Evolutionary conservation across 2,329 filamentous ascomycete genomes (phyloP).

Genomic region (Madurella mycetomatis): DNA sequence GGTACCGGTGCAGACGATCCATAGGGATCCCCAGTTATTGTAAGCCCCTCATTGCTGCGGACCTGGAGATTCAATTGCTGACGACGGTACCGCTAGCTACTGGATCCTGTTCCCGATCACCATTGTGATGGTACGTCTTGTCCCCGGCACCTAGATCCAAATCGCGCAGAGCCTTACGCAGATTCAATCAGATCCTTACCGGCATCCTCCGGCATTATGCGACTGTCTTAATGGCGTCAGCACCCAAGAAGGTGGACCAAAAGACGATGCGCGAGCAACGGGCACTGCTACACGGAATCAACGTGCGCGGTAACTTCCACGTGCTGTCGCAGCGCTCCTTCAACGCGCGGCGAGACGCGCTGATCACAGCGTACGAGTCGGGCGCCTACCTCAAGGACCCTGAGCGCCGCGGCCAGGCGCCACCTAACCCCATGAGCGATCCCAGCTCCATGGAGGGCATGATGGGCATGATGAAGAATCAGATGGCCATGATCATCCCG

Average conservation of each 20-base stretch:
- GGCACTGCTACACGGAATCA: conserved; percentile 75
- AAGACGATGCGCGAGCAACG: conserved; percentile 81
- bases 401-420: conserved; percentile 77
- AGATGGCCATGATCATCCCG: conserved; percentile 99
- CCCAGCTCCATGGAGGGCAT: conserved; percentile 98
- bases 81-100: conserved; percentile 59
- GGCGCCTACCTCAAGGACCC: conserved; percentile 89
- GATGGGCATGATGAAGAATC: conserved; percentile 99
- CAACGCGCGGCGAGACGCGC: conserved; percentile 70
- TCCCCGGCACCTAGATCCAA: not conserved
- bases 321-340: conserved; percentile 76
- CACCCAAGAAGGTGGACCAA: conserved; percentile 77
- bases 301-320: conserved; percentile 76
- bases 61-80: not conserved
- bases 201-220: conserved; percentile 96
- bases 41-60: conserved; percentile 44
- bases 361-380: conserved; percentile 76
- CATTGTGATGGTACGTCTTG: conserved; percentile 73
- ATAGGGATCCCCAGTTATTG: conserved; percentile 97
- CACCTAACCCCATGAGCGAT: conserved; percentile 91
- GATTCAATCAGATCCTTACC: conserved; percentile 65
- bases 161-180: conserved; percentile 4
- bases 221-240: conserved; percentile 78
- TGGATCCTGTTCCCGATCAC: conserved; percentile 99
- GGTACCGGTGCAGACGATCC: conserved; percentile 87